Percentiles rank a stretch among this genome's conserved stretches.
Evolutionary conservation across 2,329 filamentous ascomycete species (phyloP).

Genomic region (Plectosphaerella plurivora): DNA sequence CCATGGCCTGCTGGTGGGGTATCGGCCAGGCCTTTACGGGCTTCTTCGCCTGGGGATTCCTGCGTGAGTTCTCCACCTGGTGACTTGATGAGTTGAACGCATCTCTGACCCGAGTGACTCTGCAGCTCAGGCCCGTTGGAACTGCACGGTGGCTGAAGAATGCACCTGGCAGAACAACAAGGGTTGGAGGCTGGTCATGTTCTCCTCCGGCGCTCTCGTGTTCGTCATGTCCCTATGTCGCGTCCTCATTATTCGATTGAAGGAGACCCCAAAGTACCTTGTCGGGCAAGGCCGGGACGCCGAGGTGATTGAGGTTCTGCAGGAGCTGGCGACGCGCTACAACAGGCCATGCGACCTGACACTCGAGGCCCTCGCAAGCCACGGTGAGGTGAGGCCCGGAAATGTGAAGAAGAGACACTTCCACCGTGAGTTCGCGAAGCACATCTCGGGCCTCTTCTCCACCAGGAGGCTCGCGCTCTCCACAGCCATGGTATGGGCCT

Average conservation of each 20-base stretch:
- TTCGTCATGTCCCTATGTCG: slow-evolving; percentile 47
- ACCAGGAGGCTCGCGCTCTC: slow-evolving; percentile 53
- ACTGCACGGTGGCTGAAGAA: slow-evolving; percentile 11
- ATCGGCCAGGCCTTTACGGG: slow-evolving; percentile 32
- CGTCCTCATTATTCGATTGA: slow-evolving; percentile 48
- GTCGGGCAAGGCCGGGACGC: slow-evolving; percentile 47
- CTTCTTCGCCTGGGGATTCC: slow-evolving; percentile 37
- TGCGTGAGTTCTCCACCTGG: neutral
- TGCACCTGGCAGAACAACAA: slow-evolving; percentile 40
- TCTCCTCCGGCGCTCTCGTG: slow-evolving; percentile 40
- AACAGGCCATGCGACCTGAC: slow-evolving; percentile 34
- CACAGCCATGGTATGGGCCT: slow-evolving; percentile 58
- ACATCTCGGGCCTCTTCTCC: slow-evolving; percentile 56
- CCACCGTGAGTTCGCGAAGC: slow-evolving; percentile 27
- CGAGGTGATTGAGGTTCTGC: slow-evolving; percentile 39
- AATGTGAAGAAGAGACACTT: slow-evolving; percentile 12
- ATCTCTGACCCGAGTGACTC: slow-evolving; percentile 27
- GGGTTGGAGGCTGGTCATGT: slow-evolving; percentile 47
- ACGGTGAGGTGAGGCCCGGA: slow-evolving; percentile 19
- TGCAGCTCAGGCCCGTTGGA: slow-evolving; percentile 20
- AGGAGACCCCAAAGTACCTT: slow-evolving; percentile 57
- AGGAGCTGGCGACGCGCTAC: slow-evolving; percentile 31
- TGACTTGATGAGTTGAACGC: neutral
- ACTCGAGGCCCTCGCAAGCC: slow-evolving; percentile 30
- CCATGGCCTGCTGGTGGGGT: slow-evolving; percentile 48